Percentiles rank a stretch among this genome's conserved stretches.
These are phyloP conservation scores for Leccinum glutinopallens DNA, from an alignment of 1,284 basidiomycete genomes.

Conservation along the genomic window DNA sequence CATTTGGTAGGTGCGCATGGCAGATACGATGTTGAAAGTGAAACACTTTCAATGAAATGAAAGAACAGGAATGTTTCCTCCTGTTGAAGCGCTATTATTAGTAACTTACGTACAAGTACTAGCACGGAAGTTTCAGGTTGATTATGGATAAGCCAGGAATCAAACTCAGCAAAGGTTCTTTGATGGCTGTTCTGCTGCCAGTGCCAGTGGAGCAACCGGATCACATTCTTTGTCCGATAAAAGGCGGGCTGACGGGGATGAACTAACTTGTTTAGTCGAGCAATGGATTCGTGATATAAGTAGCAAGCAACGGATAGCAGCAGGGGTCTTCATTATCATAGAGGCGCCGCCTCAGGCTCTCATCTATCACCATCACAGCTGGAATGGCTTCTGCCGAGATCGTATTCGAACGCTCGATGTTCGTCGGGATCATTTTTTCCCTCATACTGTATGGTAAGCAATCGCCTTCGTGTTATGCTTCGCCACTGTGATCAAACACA, in stretches of 20 bases:
- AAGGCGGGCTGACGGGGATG: not conserved
- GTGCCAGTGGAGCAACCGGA: not conserved
- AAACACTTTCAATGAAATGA: not conserved
- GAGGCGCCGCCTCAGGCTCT: not conserved
- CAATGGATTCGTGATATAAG: not conserved
- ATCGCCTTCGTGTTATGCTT: not conserved
- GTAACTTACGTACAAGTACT: too few species aligned
- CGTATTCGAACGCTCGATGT: slow-evolving; percentile 9
- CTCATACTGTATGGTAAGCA: slow-evolving; percentile 7
- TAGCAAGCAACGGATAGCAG: not conserved
- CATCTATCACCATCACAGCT: not conserved
- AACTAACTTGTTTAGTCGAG: not conserved
- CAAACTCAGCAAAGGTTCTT: not conserved
- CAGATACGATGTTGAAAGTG: too few species aligned
- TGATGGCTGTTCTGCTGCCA: not conserved
- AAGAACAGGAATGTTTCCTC: not conserved
- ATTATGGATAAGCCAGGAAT: not conserved
- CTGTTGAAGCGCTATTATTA: not conserved
- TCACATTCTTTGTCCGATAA: not conserved
- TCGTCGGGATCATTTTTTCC: slow-evolving; percentile 7
- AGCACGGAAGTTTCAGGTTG: too few species aligned
- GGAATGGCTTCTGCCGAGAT: slow-evolving; percentile 4
- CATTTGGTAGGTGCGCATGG: not conserved
- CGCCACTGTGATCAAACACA: not conserved
- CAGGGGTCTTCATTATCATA: not conserved